Evolutionary conservation across 371 early-diverging fungal genomes (phyloP), one percentile per base, ranked within the genome.

Genomic region (Mucor velutinosus): DNA sequence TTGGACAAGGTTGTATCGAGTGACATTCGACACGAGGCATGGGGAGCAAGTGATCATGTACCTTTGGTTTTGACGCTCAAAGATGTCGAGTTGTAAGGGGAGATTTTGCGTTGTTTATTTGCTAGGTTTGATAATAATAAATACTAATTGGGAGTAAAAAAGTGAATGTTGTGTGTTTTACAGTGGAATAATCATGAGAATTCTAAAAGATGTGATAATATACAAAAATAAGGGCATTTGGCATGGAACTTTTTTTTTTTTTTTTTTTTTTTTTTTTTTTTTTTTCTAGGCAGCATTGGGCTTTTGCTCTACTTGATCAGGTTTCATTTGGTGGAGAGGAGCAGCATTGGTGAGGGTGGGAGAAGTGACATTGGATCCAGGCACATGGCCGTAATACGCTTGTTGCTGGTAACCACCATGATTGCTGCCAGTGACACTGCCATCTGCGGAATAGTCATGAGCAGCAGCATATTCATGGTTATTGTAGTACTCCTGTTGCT

Each of bases 1-100:
- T 65, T 90, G 66, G 79, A 85, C 8, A 79, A 87, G 7, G 86
- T 96, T 0, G 74, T 81, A 0, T 89, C 87, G 21, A 87, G 89
- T 37, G 82, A 84, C 30, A 93, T 94, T 62, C 77, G 97, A 23
- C 87, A 89, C 62, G 87, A 93, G 64, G 89, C 84, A 47, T 96
- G 92, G 76, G 97, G 97, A 6, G 95, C 96, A 7, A 93, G 94
- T 77, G 97, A 96, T 72, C 97, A 96, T 76, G 90, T 94, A 17
- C 96, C 96, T 23, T 67, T 94, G 47, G 87, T 90, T 21, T 57
- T 95, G 30, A 77, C 88, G 27, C 67, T 90, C 61, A 78, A 84
- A 57, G 81, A 86, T 56, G 64, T 69, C 2, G 63, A 59, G 30
- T 49, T 73, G 23, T 30, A 39, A 59, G 30, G 23, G 19, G 10